These are phyloP conservation scores for Calophaca sinica DNA, from an alignment of 306 rosid species.

Conservation along the genomic window DNA sequence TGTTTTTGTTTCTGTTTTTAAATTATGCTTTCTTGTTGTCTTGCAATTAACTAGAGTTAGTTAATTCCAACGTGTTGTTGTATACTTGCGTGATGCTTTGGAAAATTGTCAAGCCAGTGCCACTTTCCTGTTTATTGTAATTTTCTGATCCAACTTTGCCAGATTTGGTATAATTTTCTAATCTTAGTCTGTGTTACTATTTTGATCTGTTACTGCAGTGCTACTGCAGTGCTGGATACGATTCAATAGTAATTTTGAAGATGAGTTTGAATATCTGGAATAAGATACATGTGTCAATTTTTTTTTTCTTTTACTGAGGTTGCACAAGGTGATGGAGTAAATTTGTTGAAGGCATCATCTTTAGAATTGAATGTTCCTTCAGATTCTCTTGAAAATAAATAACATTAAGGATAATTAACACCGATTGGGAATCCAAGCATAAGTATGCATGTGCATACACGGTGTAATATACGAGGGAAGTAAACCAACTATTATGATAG, in stretches of 20 bases:
- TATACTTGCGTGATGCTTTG: conserved; percentile 33
- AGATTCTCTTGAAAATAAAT: neutral
- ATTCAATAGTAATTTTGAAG: conserved; percentile 28
- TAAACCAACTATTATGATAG: neutral
- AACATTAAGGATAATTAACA: no score
- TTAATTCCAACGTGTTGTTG: conserved; percentile 26
- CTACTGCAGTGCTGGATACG: conserved; percentile 29
- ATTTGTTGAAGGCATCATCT: neutral
- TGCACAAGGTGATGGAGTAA: conserved; percentile 11
- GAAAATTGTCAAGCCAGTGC: neutral
- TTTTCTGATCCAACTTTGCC: neutral
- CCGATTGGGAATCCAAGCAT: no score
- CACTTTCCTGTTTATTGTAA: neutral
- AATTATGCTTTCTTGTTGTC: conserved; percentile 14
- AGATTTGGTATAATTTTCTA: conserved; percentile 4
- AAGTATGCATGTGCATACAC: no score
- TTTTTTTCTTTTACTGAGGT: conserved; percentile 10
- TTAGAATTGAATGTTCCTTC: neutral
- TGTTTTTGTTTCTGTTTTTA: neutral
- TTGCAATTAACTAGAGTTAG: neutral
- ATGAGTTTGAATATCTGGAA: conserved; percentile 2
- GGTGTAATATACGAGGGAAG: no score
- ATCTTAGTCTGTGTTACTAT: neutral
- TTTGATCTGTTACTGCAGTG: conserved; percentile 31
- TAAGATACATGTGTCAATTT: conserved; percentile 18